Conservation (phyloP, 441 rosid genomes). For the Cnidoscolus chayamansa region DNA sequence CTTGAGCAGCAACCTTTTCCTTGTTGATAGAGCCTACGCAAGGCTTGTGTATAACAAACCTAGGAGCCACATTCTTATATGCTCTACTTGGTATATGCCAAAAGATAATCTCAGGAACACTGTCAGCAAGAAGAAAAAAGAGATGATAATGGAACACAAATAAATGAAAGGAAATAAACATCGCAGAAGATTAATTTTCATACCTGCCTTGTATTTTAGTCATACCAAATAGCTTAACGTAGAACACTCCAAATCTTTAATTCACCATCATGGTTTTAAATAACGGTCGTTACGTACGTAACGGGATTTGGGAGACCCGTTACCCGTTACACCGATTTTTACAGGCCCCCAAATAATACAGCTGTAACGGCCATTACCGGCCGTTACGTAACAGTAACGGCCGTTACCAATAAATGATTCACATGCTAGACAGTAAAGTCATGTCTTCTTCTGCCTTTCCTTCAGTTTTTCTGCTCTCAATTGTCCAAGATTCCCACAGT, state of each 20-base stretch:
- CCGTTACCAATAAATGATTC: too few relatives aligned
- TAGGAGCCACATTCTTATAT: slow-evolving; percentile 70
- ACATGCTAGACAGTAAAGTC: too few relatives aligned
- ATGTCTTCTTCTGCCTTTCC: too few relatives aligned
- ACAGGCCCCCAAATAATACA: too few relatives aligned
- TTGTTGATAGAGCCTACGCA: slow-evolving; percentile 82
- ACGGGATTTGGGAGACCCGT: too few relatives aligned
- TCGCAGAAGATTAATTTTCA: too few relatives aligned
- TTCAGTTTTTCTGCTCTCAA: too few relatives aligned
- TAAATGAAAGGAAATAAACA: not conserved
- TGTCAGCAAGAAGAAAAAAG: slow-evolving; percentile 17
- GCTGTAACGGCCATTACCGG: too few relatives aligned
- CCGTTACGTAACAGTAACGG: too few relatives aligned
- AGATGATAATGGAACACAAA: not conserved
- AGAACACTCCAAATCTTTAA: not conserved
- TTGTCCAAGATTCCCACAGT: too few relatives aligned
- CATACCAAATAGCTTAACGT: not conserved
- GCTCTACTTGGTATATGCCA: slow-evolving; percentile 93
- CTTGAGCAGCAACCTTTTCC: slow-evolving; percentile 74
- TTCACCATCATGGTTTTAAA: not conserved
- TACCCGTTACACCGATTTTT: too few relatives aligned
- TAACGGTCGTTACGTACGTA: too few relatives aligned
- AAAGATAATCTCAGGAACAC: slow-evolving; percentile 82
- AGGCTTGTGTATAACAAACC: slow-evolving; percentile 44
- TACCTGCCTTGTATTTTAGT: not conserved